These are phyloP conservation scores for Tylopilus sp. DNA, from an alignment of 768 basidiomycete species.

Conservation along the genomic window DNA sequence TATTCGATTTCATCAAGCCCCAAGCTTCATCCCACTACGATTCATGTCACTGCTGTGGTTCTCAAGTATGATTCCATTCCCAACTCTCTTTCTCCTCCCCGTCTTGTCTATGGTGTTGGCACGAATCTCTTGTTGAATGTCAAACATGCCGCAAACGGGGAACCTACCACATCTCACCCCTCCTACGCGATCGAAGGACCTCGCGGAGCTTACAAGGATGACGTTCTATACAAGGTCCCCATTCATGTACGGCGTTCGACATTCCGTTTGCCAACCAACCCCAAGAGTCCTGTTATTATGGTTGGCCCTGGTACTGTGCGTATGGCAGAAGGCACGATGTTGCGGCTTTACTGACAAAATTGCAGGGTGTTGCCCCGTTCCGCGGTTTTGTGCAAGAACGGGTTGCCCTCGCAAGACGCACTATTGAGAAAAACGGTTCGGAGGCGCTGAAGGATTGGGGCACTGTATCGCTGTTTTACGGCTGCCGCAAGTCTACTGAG, in stretches of 20 bases:
- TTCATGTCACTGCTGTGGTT: slow-evolving; percentile 95
- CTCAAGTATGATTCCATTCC: slow-evolving; percentile 82
- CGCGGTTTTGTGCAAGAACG: slow-evolving; percentile 98
- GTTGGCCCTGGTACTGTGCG: slow-evolving; percentile 96
- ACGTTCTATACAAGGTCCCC: slow-evolving; percentile 76
- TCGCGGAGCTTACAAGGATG: slow-evolving; percentile 74
- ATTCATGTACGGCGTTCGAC: slow-evolving; percentile 95
- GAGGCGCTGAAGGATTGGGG: slow-evolving; percentile 97
- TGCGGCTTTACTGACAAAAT: slow-evolving; percentile 6
- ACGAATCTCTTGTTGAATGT: slow-evolving; percentile 96
- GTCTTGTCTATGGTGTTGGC: slow-evolving; percentile 85
- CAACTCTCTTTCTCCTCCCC: slow-evolving; percentile 47
- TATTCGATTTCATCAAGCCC: slow-evolving; percentile 99
- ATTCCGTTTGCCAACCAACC: slow-evolving; percentile 95
- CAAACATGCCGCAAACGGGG: slow-evolving; percentile 67
- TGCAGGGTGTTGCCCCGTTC: slow-evolving; percentile 97
- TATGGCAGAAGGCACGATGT: slow-evolving; percentile 11
- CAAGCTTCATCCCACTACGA: slow-evolving; percentile 81
- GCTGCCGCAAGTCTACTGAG: slow-evolving; percentile 83
- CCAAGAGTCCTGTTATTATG: slow-evolving; percentile 99
- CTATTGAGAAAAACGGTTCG: slow-evolving; percentile 91
- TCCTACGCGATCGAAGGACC: slow-evolving; percentile 89
- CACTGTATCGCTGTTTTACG: slow-evolving; percentile 90
- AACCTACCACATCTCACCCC: slow-evolving; percentile 55
- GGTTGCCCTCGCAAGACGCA: slow-evolving; percentile 90